These are phyloP conservation scores for Skeletonema tropicum DNA, from an alignment of 108 stramenopile species.

Conservation along the genomic window DNA sequence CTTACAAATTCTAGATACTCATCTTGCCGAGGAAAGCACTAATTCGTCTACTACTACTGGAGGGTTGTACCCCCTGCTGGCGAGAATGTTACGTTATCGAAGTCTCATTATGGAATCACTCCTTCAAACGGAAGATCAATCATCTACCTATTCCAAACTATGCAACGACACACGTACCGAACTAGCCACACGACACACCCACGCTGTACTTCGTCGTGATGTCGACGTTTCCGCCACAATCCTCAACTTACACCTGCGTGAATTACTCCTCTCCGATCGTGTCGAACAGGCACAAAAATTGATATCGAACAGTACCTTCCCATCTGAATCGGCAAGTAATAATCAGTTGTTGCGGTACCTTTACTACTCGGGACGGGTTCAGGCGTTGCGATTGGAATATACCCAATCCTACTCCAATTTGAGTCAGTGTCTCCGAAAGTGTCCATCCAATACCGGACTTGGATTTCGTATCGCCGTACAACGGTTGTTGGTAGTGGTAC, in stretches of 20 bases:
- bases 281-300: conserved; percentile 98
- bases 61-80: conserved; percentile 76
- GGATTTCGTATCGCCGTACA: conserved; percentile 92
- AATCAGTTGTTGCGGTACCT: conserved; percentile 97
- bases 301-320: conserved; percentile 87
- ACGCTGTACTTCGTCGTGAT: conserved; percentile 81
- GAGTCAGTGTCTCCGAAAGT: conserved; percentile 94
- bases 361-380: conserved; percentile 95
- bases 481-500: conserved; percentile 86
- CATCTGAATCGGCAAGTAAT: conserved; percentile 85
- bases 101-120: conserved; percentile 63
- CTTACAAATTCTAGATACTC: conserved; percentile 53
- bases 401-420: conserved; percentile 91
- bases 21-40: conserved; percentile 50
- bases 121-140: background rate
- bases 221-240: conserved; percentile 79
- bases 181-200: conserved; percentile 62
- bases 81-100: conserved; percentile 79
- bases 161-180: conserved; percentile 32
- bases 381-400: conserved; percentile 95
- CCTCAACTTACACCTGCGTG: conserved; percentile 82
- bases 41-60: conserved; percentile 12
- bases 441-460: conserved; percentile 90
- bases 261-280: conserved; percentile 72
- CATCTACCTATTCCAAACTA: background rate